Evolutionary conservation across 495 filamentous ascomycete genomes (phyloP), one percentile per base, ranked within the genome.

Genomic region (Penicillium coprophilum): DNA sequence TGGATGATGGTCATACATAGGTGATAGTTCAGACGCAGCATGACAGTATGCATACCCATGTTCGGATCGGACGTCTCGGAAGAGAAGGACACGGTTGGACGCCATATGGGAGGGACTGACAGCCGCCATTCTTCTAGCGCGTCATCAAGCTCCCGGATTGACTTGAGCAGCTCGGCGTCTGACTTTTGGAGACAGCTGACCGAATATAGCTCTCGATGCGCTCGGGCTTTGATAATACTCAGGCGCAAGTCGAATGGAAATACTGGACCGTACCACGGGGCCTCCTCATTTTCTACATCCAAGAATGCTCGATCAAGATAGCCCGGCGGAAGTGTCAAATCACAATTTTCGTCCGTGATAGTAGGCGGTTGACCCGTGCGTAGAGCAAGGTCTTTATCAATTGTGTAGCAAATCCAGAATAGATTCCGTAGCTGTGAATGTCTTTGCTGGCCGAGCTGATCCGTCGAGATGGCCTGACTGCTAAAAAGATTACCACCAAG

Each of bases 351-450:
- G 48, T 83, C 78, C 12, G 67, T 64, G 36, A 82, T 76, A 3
- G 68, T 62, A n/a, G 79, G 77, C 8, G 80, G 80, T 57, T 80
- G 78, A 6, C 80, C 80, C 0, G 73, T 80, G 28, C 80, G 74
- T 7, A 82, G 63, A 0, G 74, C 65, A 11, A 82, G 58, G 44
- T 82, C 79, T 56, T 81, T 81, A 48, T 83, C 80, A 30, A 79
- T 51, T 2, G 67, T 73, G 46, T 80, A 83, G 65, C 76, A 76
- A 4, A 82, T 63, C 80, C 80, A 83, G 58, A 83, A 83, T 0
- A 83, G 53, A 44, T 74, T 74, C 0, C 80, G 77, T 1, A 82
- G 59, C 13, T 78, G 76, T 5, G 56, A 38, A 6, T 70, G 66
- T 17, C 47, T 60, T 51, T 64, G 61, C 4, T 53, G 23, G 23